phyloP scores from a whole-genome alignment of 805 yeast species.

The Clavispora asparagi region DNA sequence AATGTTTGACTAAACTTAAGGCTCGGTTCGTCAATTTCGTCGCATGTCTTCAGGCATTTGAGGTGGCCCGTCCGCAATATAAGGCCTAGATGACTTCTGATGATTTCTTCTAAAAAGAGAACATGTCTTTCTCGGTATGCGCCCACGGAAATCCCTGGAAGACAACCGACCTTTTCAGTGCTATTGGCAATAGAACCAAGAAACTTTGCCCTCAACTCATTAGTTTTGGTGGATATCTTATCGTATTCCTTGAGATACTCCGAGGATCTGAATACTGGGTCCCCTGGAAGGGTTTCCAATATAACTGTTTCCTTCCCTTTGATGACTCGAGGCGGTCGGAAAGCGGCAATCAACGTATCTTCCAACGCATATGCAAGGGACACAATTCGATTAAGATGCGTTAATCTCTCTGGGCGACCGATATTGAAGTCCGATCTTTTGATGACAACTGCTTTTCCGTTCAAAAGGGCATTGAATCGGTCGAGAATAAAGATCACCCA shows the following conservation, averaged over 20 bases:
- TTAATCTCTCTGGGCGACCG: conserved; percentile 7
- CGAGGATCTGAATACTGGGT: conserved; percentile 9
- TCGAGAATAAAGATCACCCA: conserved; percentile 18
- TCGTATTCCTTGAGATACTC: conserved; percentile 8
- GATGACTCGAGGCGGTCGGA: conserved; percentile 9
- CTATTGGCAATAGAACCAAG: not conserved
- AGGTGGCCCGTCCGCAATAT: conserved; percentile 13
- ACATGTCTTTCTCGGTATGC: conserved; percentile 10
- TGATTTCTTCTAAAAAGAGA: conserved; percentile 9
- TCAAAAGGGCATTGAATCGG: conserved; percentile 13
- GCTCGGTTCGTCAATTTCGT: conserved; percentile 7
- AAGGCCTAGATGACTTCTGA: conserved; percentile 10
- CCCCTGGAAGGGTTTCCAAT: conserved; percentile 8
- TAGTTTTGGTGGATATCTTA: conserved; percentile 2
- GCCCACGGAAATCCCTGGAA: conserved; percentile 8
- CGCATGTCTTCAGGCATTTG: conserved; percentile 4
- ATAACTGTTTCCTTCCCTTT: not conserved
- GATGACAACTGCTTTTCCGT: conserved; percentile 14
- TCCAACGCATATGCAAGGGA: conserved; percentile 12
- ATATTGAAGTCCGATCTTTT: conserved; percentile 14
- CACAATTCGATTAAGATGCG: conserved; percentile 9
- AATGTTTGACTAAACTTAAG: conserved; percentile 7
- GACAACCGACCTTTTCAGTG: conserved; percentile 1
- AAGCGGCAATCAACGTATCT: conserved; percentile 11
- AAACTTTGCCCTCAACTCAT: not conserved